Percentiles rank a stretch among this genome's conserved stretches.
Conservation (phyloP, 441 rosid species). For the Gossypium aridum region DNA sequence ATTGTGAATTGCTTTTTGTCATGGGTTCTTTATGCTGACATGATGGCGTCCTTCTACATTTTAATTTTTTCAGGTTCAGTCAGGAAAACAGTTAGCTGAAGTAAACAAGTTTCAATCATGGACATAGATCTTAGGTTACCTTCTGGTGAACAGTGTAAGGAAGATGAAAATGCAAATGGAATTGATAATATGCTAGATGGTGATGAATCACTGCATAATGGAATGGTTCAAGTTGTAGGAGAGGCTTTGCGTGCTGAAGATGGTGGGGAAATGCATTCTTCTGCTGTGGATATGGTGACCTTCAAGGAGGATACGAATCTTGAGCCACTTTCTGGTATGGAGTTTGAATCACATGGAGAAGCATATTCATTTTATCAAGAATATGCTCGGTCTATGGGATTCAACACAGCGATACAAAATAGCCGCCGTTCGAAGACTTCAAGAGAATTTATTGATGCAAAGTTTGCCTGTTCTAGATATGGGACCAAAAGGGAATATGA, state of each 20-base stretch:
- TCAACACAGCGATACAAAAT: constrained; percentile 16
- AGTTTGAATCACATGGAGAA: constrained; percentile 16
- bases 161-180: constrained; percentile 11
- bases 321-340: constrained; percentile 18
- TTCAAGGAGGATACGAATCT: constrained; percentile 11
- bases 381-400: constrained; percentile 17
- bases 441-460: constrained; percentile 15
- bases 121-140: constrained; percentile 16
- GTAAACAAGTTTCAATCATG: neutral
- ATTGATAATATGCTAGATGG: constrained; percentile 12
- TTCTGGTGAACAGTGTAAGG: constrained; percentile 18
- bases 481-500: constrained; percentile 14
- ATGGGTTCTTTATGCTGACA: neutral
- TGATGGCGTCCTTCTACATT: neutral
- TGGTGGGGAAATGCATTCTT: constrained; percentile 5
- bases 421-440: constrained; percentile 14
- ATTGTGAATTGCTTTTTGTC: neutral
- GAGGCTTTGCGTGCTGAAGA: neutral
- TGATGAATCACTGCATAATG: constrained; percentile 8
- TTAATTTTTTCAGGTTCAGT: neutral
- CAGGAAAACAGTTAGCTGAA: neutral
- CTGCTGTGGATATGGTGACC: neutral
- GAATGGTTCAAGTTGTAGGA: constrained; percentile 6
- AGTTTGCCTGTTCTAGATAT: constrained; percentile 17
- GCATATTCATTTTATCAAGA: constrained; percentile 16